Conservation (phyloP, 495 filamentous ascomycete species). For the Penicillium argentinense region DNA sequence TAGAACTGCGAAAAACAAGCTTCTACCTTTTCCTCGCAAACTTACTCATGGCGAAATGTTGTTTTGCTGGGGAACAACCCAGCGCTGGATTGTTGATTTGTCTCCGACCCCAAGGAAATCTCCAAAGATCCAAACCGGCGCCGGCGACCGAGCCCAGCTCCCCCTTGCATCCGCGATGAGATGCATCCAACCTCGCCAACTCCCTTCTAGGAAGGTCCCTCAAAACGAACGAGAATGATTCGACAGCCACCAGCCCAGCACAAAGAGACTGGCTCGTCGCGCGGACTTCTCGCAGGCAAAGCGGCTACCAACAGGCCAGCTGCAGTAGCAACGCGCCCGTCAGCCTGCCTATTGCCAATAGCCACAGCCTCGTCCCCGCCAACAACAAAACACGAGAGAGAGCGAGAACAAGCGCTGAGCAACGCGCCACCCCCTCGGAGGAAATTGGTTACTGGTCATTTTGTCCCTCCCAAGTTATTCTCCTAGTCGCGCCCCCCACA, state of each 20-base stretch:
- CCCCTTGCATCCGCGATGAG: too few relatives aligned
- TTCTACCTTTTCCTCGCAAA: neutral
- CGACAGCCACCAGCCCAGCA: too few relatives aligned
- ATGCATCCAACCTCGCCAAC: too few relatives aligned
- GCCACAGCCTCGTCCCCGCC: neutral
- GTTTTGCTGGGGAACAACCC: too few relatives aligned
- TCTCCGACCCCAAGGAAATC: too few relatives aligned
- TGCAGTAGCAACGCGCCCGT: neutral
- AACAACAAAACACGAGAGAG: too few relatives aligned
- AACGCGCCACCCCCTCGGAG: constrained; percentile 4
- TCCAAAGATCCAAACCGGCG: too few relatives aligned
- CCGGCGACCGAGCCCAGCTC: too few relatives aligned
- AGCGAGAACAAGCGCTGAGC: neutral
- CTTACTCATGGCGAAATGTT: too few relatives aligned
- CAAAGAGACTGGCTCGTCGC: neutral
- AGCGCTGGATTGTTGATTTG: too few relatives aligned
- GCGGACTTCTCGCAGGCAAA: neutral
- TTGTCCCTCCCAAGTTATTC: constrained; percentile 8
- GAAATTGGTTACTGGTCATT: constrained; percentile 3
- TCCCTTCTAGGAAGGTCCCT: too few relatives aligned
- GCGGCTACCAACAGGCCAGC: neutral
- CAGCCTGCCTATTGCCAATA: constrained; percentile 15
- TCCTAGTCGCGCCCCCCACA: constrained; percentile 10
- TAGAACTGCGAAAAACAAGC: constrained; percentile 16
- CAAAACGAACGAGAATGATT: too few relatives aligned